These are phyloP conservation scores for Malus sieversii DNA, from an alignment of 306 rosid species.

Conservation along the genomic window DNA sequence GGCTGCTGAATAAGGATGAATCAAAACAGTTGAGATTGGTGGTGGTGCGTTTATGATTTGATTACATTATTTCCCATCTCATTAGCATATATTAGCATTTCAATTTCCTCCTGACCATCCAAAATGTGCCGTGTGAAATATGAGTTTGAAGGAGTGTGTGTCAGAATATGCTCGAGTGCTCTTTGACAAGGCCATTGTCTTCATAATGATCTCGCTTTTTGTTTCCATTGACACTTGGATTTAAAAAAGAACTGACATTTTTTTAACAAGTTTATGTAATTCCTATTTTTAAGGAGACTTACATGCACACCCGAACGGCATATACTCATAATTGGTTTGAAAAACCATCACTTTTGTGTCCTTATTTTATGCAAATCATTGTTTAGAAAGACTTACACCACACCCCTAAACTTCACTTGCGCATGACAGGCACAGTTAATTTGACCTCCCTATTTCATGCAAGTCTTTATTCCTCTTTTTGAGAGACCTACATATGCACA, in stretches of 20 bases:
- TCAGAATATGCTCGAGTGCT: not conserved
- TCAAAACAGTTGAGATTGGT: not conserved
- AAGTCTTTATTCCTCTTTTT: no score
- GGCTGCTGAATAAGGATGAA: no score
- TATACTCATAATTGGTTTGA: no score
- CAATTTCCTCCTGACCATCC: accelerated
- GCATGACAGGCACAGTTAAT: no score
- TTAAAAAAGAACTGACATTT: not conserved
- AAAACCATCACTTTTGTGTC: not conserved
- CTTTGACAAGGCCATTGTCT: not conserved
- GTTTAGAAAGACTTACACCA: no score
- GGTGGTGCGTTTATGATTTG: not conserved
- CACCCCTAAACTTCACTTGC: not conserved
- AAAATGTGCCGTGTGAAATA: no score
- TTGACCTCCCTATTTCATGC: no score
- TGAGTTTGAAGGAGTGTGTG: not conserved
- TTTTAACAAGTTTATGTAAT: no score
- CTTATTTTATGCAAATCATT: not conserved
- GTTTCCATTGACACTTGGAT: not conserved
- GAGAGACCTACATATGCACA: no score
- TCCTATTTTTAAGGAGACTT: no score
- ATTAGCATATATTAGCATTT: not conserved
- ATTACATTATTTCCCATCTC: not conserved
- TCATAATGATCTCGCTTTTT: not conserved
- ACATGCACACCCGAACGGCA: no score